Base-by-base conservation (phyloP, 2,329 filamentous ascomycete genomes). In the Fusarium luffae region DNA sequence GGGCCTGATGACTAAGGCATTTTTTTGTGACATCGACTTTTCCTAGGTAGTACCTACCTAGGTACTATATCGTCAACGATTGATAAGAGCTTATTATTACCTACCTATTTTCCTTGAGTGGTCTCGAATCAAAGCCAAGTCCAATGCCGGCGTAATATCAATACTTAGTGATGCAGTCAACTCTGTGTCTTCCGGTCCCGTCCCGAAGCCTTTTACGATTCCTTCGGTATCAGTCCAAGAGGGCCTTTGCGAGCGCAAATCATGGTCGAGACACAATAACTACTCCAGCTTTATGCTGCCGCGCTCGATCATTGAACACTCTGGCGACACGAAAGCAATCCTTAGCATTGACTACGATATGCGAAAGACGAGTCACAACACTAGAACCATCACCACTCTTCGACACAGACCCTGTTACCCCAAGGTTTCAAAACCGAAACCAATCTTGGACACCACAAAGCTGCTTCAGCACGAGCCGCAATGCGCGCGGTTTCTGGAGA, bases 161-260 rank as follows among this genome's bases (percentile, higher is more conserved):
- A 41, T 55, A 37, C 47, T 47, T 28, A 70, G 80, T 75, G 67
- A 88, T 87, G 83, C 82, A 82, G 69, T 79, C 80, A 64, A 76
- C 79, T 69, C 73, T 84, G 74, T 80, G 78, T 68, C 66, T 77
- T 42, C 81, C 83, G 50, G 85, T 84, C 54, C 87, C 87, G 27
- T 89, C 86, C 54, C 80, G 79, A 70, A 82, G 79, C 62, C 86
- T 95, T 21, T 84, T 96, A 68, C 89, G 89, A 71, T 95, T 93
- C 78, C 85, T 96, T 68, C 89, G 89, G 71, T 87, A 84, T 56
- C 92, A 94, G 78, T 89, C 91, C 69, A 86, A 92, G 72, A 83
- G 83, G 57, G 76, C 86, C 67, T 86, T 88, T 73, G 85, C 86
- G 78, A 82, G 77, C 57, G 77, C 81, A 79, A 82, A 77, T 52